These are phyloP conservation scores for Elongisporangium undulatum DNA, from an alignment of 352 stramenopile genomes.

Conservation along the genomic window DNA sequence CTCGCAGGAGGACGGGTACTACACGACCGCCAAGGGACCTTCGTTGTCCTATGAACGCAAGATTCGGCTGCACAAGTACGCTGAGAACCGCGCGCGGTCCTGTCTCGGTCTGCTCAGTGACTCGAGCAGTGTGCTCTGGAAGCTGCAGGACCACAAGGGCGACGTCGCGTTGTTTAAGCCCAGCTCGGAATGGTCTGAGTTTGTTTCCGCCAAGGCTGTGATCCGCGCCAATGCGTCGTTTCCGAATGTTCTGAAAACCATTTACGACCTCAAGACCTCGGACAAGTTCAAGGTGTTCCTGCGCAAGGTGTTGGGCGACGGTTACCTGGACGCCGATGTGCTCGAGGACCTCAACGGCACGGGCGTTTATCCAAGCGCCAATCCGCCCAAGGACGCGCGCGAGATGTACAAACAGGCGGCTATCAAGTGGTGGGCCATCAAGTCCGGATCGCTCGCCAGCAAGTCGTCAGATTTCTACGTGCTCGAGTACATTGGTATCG, in stretches of 20 bases:
- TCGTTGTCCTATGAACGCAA: conserved; percentile 84
- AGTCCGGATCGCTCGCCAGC: conserved; percentile 67
- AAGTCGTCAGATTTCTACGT: conserved; percentile 88
- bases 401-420: conserved; percentile 84
- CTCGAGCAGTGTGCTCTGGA: conserved; percentile 76
- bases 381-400: conserved; percentile 52
- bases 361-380: conserved; percentile 71
- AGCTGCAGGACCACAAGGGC: conserved; percentile 74
- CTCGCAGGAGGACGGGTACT: conserved; percentile 55
- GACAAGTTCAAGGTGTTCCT: conserved; percentile 86
- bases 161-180: conserved; percentile 83
- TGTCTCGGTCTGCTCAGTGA: conserved; percentile 69
- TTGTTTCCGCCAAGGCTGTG: conserved; percentile 77
- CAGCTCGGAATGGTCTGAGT: conserved; percentile 85
- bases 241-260: conserved; percentile 75
- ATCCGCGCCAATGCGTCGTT: conserved; percentile 74
- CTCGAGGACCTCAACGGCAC: conserved; percentile 80
- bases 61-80: conserved; percentile 81
- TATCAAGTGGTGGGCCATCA: conserved; percentile 89
- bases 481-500: conserved; percentile 85
- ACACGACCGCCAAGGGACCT: conserved; percentile 50
- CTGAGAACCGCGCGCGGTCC: conserved; percentile 77
- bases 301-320: conserved; percentile 73
- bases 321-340: conserved; percentile 82
- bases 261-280: conserved; percentile 82